Evolutionary conservation across 2,329 filamentous ascomycete genomes (phyloP).

Genomic region (Cladophialophora immunda): DNA sequence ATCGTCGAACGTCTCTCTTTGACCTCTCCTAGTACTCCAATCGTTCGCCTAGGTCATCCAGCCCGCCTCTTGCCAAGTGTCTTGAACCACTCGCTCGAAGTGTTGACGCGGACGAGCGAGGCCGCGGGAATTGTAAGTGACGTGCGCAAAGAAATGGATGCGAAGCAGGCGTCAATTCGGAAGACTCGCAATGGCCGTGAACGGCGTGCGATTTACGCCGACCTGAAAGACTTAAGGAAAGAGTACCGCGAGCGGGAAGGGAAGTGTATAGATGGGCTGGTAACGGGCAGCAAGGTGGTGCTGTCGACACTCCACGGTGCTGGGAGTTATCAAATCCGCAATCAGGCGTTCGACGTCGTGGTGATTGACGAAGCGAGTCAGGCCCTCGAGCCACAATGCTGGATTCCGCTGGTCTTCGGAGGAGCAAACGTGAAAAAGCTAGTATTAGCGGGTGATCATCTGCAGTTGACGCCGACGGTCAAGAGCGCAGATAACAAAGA

Average conservation of each 20-base stretch:
- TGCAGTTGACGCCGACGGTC: constrained; percentile 93
- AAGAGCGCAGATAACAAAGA: constrained; percentile 64
- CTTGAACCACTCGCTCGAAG: constrained; percentile 86
- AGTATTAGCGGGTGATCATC: constrained; percentile 90
- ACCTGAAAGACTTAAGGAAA: constrained; percentile 83
- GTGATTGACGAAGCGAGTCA: constrained; percentile 97
- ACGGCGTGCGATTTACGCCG: constrained; percentile 80
- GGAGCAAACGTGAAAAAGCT: constrained; percentile 67
- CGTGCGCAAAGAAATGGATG: constrained; percentile 90
- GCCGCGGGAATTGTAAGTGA: constrained; percentile 89
- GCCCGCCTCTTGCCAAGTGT: constrained; percentile 89
- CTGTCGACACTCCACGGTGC: constrained; percentile 92
- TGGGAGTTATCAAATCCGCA: constrained; percentile 66
- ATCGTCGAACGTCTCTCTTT: constrained; percentile 86
- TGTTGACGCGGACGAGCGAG: constrained; percentile 88
- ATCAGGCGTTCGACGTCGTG: constrained; percentile 92
- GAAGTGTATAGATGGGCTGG: constrained; percentile 78
- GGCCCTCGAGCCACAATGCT: constrained; percentile 94
- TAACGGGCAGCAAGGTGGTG: constrained; percentile 83
- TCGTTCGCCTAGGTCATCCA: constrained; percentile 90
- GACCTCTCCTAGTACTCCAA: constrained; percentile 73
- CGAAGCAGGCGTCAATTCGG: constrained; percentile 85
- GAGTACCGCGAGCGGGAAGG: constrained; percentile 88
- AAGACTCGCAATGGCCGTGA: constrained; percentile 86
- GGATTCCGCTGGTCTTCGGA: constrained; percentile 83